phyloP scores from a whole-genome alignment of 345 rosid genomes.

The Reutealis trisperma region DNA sequence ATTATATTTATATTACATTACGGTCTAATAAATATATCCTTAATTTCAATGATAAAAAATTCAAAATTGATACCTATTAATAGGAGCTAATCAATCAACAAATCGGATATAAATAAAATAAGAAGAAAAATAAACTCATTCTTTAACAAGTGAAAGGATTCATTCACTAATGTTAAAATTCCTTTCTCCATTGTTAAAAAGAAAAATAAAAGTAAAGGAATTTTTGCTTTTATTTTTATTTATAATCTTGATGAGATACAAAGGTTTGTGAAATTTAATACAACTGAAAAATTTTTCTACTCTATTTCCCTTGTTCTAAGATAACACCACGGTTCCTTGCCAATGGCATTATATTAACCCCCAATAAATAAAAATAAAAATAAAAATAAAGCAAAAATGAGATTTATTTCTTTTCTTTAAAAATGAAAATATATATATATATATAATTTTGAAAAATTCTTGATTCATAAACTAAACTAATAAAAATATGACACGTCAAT shows the following conservation, averaged over 20 bases:
- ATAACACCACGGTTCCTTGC: conserved; percentile 8
- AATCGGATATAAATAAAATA: not conserved
- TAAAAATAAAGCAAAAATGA: not conserved
- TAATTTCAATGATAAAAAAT: no score
- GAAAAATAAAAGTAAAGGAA: not conserved
- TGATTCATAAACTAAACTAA: no score
- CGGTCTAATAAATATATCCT: no score
- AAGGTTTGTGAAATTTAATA: not conserved
- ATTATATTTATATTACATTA: no score
- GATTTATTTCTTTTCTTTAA: conserved; percentile 4
- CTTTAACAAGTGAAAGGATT: no score
- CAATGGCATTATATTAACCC: conserved; percentile 3
- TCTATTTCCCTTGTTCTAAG: not conserved
- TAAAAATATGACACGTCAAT: no score
- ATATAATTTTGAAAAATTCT: no score
- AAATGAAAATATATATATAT: not conserved
- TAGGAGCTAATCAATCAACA: not conserved
- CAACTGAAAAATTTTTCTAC: conserved; percentile 2
- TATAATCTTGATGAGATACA: not conserved
- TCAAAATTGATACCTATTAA: no score
- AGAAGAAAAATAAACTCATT: not conserved
- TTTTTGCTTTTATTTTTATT: not conserved
- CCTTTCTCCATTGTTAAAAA: no score
- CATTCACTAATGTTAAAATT: no score
- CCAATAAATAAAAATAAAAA: not conserved